phyloP scores from a whole-genome alignment of 2,329 filamentous ascomycete genomes.

The Talaromyces sp. region DNA sequence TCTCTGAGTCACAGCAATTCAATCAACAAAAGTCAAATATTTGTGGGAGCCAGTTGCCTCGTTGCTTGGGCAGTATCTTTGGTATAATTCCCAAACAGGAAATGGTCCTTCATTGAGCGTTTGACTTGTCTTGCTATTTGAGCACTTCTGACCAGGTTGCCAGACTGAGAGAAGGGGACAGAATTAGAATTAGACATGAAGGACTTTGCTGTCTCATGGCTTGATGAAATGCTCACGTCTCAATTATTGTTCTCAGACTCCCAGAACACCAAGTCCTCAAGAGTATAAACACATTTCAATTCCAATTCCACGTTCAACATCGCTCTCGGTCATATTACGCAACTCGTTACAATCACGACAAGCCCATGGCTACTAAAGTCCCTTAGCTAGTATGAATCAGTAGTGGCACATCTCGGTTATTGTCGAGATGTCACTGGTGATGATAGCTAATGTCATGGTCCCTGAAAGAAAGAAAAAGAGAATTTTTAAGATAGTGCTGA shows the following conservation, averaged over 20 bases:
- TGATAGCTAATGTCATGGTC: background rate
- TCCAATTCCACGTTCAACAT: background rate
- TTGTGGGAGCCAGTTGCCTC: too few species aligned
- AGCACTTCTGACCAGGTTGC: background rate
- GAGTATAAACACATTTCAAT: background rate
- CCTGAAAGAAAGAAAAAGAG: too few species aligned
- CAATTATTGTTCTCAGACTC: background rate
- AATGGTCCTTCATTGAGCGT: background rate
- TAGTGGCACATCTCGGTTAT: background rate
- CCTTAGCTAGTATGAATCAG: background rate
- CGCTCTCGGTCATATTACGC: too few species aligned
- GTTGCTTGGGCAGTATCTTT: background rate
- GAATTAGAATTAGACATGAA: background rate
- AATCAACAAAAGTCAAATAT: too few species aligned
- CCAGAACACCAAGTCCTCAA: background rate
- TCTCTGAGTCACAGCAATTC: too few species aligned
- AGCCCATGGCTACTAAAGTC: background rate
- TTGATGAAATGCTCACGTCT: background rate
- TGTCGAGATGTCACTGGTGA: background rate
- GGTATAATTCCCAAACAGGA: background rate
- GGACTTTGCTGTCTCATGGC: background rate
- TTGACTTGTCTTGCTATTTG: background rate
- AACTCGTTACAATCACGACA: background rate
- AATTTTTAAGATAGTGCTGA: too few species aligned
- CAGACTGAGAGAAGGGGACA: background rate